Percentiles rank a stretch among this genome's conserved stretches.
Conservation (phyloP, 805 yeast species). For the Lachancea lanzarotensis region DNA sequence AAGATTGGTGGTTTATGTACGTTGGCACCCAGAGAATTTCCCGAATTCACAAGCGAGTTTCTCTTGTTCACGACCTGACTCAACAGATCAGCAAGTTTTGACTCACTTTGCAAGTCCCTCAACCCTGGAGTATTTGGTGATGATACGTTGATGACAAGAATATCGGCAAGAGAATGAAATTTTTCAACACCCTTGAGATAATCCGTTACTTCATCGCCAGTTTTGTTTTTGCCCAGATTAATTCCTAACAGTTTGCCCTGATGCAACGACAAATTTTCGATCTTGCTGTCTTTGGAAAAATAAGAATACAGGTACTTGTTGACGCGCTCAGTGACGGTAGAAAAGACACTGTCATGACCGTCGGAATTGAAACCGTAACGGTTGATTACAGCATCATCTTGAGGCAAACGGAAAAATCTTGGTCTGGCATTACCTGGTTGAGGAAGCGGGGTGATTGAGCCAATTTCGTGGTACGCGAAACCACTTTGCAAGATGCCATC, state of each 20-base stretch:
- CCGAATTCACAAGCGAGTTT: constrained; percentile 41
- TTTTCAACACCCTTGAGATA: constrained; percentile 77
- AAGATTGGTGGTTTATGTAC: constrained; percentile 62
- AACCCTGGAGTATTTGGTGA: constrained; percentile 96
- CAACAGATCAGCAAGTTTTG: constrained; percentile 61
- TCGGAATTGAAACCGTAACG: constrained; percentile 91
- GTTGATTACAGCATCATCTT: constrained; percentile 87
- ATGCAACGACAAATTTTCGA: constrained; percentile 44
- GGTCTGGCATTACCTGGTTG: constrained; percentile 96
- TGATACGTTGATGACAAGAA: constrained; percentile 83
- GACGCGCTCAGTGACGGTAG: constrained; percentile 60
- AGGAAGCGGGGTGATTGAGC: constrained; percentile 86
- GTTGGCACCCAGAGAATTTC: constrained; percentile 26
- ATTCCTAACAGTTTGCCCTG: constrained; percentile 65
- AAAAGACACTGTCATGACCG: constrained; percentile 73
- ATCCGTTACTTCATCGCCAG: constrained; percentile 84
- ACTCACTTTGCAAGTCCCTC: constrained; percentile 75
- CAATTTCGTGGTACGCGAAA: constrained; percentile 86
- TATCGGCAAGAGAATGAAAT: constrained; percentile 82
- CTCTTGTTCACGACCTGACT: constrained; percentile 65
- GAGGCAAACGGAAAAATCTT: constrained; percentile 76
- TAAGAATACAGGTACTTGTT: constrained; percentile 33
- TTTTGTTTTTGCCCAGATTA: constrained; percentile 88
- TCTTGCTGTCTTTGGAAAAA: constrained; percentile 19
- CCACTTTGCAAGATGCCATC: constrained; percentile 75